Base-by-base conservation (phyloP, 2,329 filamentous ascomycete species). In the Aaosphaeria pasadenensis region DNA sequence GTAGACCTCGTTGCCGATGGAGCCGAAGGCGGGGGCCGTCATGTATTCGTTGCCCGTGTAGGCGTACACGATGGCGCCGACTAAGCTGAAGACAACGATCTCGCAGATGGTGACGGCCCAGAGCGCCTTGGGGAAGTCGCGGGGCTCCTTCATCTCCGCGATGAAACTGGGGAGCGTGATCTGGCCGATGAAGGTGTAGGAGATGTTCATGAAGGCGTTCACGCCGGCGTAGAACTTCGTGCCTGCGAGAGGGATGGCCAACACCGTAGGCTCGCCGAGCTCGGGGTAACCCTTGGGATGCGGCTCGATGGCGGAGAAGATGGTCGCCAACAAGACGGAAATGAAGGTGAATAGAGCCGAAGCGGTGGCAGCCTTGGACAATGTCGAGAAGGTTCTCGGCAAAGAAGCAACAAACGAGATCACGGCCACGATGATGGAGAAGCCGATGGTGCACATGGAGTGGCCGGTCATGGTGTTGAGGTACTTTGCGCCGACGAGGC, bases 91-190 rank as follows among this genome's bases (percentile, higher is more conserved):
- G 13, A 95, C 79, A 50, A 96, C 81, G 48, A 96, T 81, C 64
- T 96, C 91, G 47, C 87, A 87, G 55, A 95, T 88, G 7, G 91
- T 96, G 52, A 95, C 91, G 2, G 86, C 87, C 83, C 90, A 96
- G 1, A 96, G 81, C 2, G 91, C 89, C 72, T 96, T 96, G 59
- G 90, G 90, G 65, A 96, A 96, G 58, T 96, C 91, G 48, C 81
- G 84, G 1, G 79, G 83, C 42, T 84, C 76, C 64, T 80, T 88
- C 91, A 96, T 96, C 71, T 96, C 91, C 4, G 91, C 91, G 55
- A 96, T 96, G 74, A 96, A 96, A 58, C 88, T 92, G 1, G 91
- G 91, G 11, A 96, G 79, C 0, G 91, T 96, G 60, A 96, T 95
- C 67, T 96, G 91, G 0, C 91, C 91, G 57, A 96, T 96, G 66